These are phyloP conservation scores for Truncatella angustata DNA, from an alignment of 2,329 filamentous ascomycete species.

Conservation along the genomic window DNA sequence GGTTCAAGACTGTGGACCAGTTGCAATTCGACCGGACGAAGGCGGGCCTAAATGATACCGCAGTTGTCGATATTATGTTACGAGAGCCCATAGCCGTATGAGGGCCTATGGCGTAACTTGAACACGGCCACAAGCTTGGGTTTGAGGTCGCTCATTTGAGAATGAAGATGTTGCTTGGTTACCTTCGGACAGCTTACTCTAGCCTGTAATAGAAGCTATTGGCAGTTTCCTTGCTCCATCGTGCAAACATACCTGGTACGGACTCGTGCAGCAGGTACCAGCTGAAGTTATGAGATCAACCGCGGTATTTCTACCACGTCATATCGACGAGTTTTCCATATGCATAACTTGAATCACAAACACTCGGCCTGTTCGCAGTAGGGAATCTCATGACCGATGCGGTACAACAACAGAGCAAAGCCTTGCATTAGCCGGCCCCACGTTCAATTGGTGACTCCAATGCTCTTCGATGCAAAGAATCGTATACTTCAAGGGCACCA, in stretches of 20 bases:
- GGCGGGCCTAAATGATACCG: slow-evolving; percentile 10
- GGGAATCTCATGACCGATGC: background rate
- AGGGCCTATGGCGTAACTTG: no score
- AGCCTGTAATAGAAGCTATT: background rate
- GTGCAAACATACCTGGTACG: background rate
- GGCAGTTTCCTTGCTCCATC: background rate
- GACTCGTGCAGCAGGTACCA: background rate
- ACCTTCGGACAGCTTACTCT: no score
- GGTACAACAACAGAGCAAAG: no score
- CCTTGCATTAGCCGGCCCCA: no score
- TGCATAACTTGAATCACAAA: background rate
- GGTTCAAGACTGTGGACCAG: slow-evolving; percentile 12
- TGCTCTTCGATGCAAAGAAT: no score
- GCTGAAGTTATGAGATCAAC: no score
- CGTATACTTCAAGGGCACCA: no score
- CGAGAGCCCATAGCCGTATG: background rate
- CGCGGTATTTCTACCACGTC: background rate
- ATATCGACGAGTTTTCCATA: background rate
- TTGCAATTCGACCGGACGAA: slow-evolving; percentile 11
- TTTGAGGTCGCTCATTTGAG: background rate
- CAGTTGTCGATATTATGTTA: slow-evolving; percentile 10
- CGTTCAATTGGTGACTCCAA: no score
- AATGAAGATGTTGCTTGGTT: background rate
- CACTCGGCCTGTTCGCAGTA: background rate
- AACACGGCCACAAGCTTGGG: background rate